Evolutionary conservation across 768 basidiomycete genomes (phyloP).

Genomic region (Trametes coccinea): DNA sequence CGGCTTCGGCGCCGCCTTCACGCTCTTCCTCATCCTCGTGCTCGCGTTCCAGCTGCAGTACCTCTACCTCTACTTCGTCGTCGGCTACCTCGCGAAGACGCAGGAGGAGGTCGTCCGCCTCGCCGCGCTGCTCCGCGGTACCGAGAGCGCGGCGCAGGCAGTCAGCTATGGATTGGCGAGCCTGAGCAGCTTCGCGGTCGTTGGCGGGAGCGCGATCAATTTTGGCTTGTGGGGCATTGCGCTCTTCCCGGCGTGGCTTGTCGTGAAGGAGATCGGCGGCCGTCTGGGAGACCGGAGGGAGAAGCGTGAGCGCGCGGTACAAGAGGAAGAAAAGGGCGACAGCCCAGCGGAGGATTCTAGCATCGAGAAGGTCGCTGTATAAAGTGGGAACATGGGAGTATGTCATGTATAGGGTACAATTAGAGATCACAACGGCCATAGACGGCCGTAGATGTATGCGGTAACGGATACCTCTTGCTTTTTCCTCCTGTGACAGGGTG

Average conservation of each 20-base stretch:
- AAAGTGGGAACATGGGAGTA: neutral
- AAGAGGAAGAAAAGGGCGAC: neutral
- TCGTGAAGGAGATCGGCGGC: conserved; percentile 7
- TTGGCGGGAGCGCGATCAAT: conserved; percentile 12
- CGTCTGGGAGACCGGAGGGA: conserved; percentile 7
- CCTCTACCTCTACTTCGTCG: conserved; percentile 19
- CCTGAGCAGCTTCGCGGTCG: conserved; percentile 6
- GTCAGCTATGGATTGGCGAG: conserved; percentile 15
- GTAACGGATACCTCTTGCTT: no score
- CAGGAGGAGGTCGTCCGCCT: conserved; percentile 15
- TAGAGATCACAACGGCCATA: neutral
- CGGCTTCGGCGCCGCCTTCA: conserved; percentile 10
- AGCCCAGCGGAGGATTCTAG: neutral
- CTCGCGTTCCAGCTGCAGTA: conserved; percentile 17
- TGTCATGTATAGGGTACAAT: neutral
- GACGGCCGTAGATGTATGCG: neutral
- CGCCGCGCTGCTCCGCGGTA: conserved; percentile 13
- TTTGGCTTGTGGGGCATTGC: conserved; percentile 13
- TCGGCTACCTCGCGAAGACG: conserved; percentile 13
- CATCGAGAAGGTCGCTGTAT: conserved; percentile 7
- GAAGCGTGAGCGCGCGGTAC: conserved; percentile 5
- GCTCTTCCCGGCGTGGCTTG: conserved; percentile 11
- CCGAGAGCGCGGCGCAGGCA: conserved; percentile 15
- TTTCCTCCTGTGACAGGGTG: no score
- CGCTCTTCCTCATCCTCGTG: conserved; percentile 17